Base-by-base conservation (phyloP, 352 stramenopile species). In the Peronospora farinosa region DNA sequence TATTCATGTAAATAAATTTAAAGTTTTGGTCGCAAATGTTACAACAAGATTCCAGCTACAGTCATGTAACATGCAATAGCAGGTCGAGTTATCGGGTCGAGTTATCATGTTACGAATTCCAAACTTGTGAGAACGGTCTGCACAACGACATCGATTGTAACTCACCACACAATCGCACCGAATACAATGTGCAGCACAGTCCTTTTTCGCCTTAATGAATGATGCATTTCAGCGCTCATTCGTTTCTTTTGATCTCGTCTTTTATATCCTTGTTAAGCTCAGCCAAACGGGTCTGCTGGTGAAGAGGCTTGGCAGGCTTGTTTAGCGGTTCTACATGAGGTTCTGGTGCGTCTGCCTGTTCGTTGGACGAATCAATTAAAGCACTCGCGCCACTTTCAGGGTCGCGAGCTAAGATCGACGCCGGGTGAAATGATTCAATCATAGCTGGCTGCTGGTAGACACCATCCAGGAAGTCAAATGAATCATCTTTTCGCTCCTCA, bases 381-480 rank as follows among this genome's bases (percentile, higher is more conserved):
- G 48, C 57, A 40, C 47, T 49, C 2, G 35, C 48, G 12, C 47
- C 49, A 36, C 45, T 60, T 38, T 66, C 57, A 51, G 48, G 48
- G 15, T 70, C 51, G 7, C 46, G 27, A 23, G 33, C 8, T 37
- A 58, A 33, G 38, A 69, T 58, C 28, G 63, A 65, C 17, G 52
- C 42, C 40, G 63, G 61, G 19, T 60, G 54, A 33, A 67, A 70
- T 7, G 53, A 56, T 44, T 76, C 63, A 7, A 68, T 64, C 72
- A 88, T 83, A 1, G 74, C 77, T 50, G 77, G 77, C 46, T 85
- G 77, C 48, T 82, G 69, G 47, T 88, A 88, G 9, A 86, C 65
- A 48, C 67, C 69, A 57, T 88, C 62, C 5, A 88, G 62, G 33
- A 86, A 86, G 41, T 79, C 67, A 47, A 82, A 79, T 25, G 59